Base-by-base conservation (phyloP, 1,284 basidiomycete species). In the Boletus coffeatus region DNA sequence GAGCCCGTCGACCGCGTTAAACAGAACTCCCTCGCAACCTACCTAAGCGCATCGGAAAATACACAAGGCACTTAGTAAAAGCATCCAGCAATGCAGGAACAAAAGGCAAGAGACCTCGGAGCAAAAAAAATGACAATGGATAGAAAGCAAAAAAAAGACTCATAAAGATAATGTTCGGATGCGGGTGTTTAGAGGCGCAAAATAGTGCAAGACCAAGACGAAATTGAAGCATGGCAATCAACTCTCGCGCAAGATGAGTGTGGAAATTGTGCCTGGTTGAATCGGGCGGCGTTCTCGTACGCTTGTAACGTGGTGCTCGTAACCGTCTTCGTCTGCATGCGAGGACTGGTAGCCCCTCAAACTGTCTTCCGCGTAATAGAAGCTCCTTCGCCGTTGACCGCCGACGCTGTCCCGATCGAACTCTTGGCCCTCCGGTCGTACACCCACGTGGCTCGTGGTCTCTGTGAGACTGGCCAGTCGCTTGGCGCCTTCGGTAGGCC, bases 351-450 rank as follows among this genome's bases (percentile, higher is more conserved):
- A 84, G 3, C 86, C 87, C 41, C 87, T 77, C 72, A 93, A 74
- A 66, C 86, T 88, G 73, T 92, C 90, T 75, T 92, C 90, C 4
- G 90, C 90, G 71, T 84, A 93, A 75, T 92, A 93, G 79, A 91
- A 93, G 67, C 87, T 90, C 62, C 89, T 75, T 61, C 90, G 77
- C 59, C 90, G 79, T 73, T 84, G 82, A 8, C 84, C 87, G 29
- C 89, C 89, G 2, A 90, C 74, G 64, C 82, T 86, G 69, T 91
- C 89, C 69, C 85, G 82, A 71, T 91, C 87, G 69, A 90, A 90
- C 56, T 90, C 84, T 61, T 86, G 79, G 21, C 85, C 84, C 0
- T 81, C 80, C 0, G 83, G 85, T n/a, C 82, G 78, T 25, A 72
- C 70, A 6, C 73, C 67, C n/a, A 69, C 69, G 34, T 71, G 67